A percentile compares a stretch with the other conserved stretches of the same genome.
Conservation (phyloP, 208 protist genomes). For the Trypanosoma congolense region DNA sequence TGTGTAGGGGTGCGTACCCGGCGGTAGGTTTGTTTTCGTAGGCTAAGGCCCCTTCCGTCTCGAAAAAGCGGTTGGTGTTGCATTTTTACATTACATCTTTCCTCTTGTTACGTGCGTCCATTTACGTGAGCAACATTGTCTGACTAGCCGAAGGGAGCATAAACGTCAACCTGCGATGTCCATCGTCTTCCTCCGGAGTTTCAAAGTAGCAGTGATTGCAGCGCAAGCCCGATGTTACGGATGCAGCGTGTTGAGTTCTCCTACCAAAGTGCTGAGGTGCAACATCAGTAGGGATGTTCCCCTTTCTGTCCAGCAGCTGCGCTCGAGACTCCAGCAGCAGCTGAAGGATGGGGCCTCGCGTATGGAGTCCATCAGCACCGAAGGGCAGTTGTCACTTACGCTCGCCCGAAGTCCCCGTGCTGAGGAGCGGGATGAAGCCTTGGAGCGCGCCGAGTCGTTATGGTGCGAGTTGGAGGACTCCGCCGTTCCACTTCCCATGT, state of each 20-base stretch:
- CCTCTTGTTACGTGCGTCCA: too few species aligned
- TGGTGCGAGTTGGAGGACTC: slow-evolving; percentile 59
- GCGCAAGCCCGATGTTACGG: slow-evolving; percentile 23
- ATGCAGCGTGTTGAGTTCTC: slow-evolving; percentile 1
- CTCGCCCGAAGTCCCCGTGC: slow-evolving; percentile 43
- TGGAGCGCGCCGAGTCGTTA: slow-evolving; percentile 56
- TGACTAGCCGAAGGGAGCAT: too few species aligned
- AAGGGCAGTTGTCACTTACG: slow-evolving; percentile 51
- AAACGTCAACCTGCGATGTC: too few species aligned
- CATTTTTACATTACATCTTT: too few species aligned
- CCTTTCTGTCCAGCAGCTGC: slow-evolving; percentile 18
- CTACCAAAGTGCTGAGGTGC: slow-evolving; percentile 6
- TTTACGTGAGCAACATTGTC: too few species aligned
- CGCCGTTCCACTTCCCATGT: slow-evolving; percentile 35
- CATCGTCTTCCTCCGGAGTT: too few species aligned
- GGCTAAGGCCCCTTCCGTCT: too few species aligned
- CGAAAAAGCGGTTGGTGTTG: too few species aligned
- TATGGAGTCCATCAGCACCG: slow-evolving; percentile 54
- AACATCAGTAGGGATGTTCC: slow-evolving; percentile 9
- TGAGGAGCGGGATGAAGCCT: slow-evolving; percentile 62
- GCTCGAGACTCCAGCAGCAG: slow-evolving; percentile 13
- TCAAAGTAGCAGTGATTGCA: too few species aligned
- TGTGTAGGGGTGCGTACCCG: too few species aligned
- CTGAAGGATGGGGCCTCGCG: slow-evolving; percentile 12
- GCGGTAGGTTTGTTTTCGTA: too few species aligned